phyloP scores from a whole-genome alignment of 106 monocot genomes.

The Xerophyta viscosa region DNA sequence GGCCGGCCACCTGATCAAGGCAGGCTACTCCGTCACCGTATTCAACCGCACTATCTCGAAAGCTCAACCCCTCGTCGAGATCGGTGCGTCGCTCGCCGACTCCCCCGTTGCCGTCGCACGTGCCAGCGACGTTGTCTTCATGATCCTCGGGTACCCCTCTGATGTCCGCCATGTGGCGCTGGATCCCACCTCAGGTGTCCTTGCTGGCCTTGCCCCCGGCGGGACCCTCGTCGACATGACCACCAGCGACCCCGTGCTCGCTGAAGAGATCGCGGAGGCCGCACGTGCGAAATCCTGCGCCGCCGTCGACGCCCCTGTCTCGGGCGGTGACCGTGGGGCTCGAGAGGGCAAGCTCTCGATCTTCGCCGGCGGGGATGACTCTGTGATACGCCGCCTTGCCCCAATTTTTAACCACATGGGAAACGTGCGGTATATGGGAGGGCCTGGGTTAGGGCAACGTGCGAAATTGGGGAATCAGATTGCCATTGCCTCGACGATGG shows the following conservation, averaged over 20 bases:
- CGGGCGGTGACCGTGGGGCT: slow-evolving; percentile 90
- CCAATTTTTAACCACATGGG: slow-evolving; percentile 68
- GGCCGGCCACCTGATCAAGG: slow-evolving; percentile 72
- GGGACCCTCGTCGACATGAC: slow-evolving; percentile 86
- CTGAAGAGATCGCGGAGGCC: slow-evolving; percentile 50
- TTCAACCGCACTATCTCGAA: slow-evolving; percentile 83
- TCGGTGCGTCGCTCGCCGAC: slow-evolving; percentile 44
- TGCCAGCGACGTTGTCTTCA: slow-evolving; percentile 65
- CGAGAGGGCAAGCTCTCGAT: slow-evolving; percentile 59
- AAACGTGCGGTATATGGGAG: slow-evolving; percentile 79
- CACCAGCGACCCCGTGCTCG: slow-evolving; percentile 74
- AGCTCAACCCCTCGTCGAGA: slow-evolving; percentile 50
- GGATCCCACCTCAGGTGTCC: slow-evolving; percentile 39
- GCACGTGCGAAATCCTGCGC: slow-evolving; percentile 23
- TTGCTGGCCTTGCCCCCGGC: slow-evolving; percentile 41
- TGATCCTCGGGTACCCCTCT: slow-evolving; percentile 77
- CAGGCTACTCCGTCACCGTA: slow-evolving; percentile 74
- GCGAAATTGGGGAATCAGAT: slow-evolving; percentile 96
- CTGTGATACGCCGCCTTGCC: slow-evolving; percentile 24
- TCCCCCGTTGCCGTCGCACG: slow-evolving; percentile 58
- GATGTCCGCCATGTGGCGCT: slow-evolving; percentile 66
- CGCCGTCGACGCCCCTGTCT: slow-evolving; percentile 80
- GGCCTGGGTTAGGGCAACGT: slow-evolving; percentile 67
- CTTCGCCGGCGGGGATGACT: slow-evolving; percentile 65
- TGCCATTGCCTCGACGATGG: slow-evolving; percentile 78